Base-by-base conservation (phyloP, 495 filamentous ascomycete genomes). In the Niebla homalea region DNA sequence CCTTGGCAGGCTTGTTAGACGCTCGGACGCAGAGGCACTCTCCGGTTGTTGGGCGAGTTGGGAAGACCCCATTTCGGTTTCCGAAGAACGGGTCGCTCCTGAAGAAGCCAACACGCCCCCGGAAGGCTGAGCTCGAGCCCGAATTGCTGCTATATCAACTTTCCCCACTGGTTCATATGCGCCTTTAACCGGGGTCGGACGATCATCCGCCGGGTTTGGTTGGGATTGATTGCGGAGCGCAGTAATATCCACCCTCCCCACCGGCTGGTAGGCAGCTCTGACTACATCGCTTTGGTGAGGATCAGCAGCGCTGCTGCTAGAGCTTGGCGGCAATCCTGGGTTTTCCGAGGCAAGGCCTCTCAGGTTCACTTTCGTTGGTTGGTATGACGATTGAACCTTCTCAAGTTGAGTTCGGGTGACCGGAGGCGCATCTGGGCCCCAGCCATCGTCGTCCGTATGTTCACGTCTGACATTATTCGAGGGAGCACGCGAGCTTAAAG, bases 201-300 rank as follows among this genome's bases (percentile, higher is more conserved):
- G 70, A 46, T 94, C 85, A 56, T 94, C 84, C 39, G 75, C 67
- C 15, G 69, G 54, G 2, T 69, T 62, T 42, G 83, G 78, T 53
- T 80, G 78, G 10, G 90, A 89, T 60, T 92, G 80, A 44, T 75
- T 78, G 43, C 89, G 75, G 47, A 97, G 80, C 3, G 86, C 88
- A 36, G 85, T 84, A 67, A 99, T 96, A 59, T 97, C 89, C 11
- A 97, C 85, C 65, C 94, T 96, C 10, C 93, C 93, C 52, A 99
- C 74, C 7, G 92, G 92, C 62, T 94, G 89, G 62, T 99, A 99
- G n/a, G 73, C 85, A 10, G 93, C 90, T 56, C 73, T 84, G 21
- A 97, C 82, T 15, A 95, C 73, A 63, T 89, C 81, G 35, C 61
- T 60, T 16, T 76, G 62, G 36, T 66, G 60, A 38, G 47, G 44